Base-by-base conservation (phyloP, 805 yeast species). In the Teunomyces barrocoloradensis region DNA sequence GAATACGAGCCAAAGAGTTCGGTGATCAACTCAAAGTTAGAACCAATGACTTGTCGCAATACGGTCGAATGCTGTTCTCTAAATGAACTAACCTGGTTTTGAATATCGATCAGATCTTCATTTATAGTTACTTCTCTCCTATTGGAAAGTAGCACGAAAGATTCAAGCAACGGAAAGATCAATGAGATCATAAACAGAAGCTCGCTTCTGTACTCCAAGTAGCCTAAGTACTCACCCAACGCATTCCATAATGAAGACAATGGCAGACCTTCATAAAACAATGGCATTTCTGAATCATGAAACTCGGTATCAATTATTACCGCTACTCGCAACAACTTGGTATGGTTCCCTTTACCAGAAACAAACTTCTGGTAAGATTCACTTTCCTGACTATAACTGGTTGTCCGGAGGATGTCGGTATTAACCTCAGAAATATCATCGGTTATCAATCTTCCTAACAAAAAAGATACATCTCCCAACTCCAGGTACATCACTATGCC, bases 1-100 rank as follows among this genome's bases (percentile, higher is more conserved):
- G 94, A 91, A 55, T 94, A 73, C 75, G 90, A 82, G 1, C 96
- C 81, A 61, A 94, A 89, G 12, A 98, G 96, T 0, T 98, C 99
- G 64, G 91, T 86, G 96, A 92, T 88, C 56, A 94, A 74, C 56
- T 90, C 87, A 0, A 97, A 95, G 65, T 89, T 91, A 15, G 85
- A 77, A 52, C 96, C 77, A 23, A 94, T 91, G 94, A 94, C 87
- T 61, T 84, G 89, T 60, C 94, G 94, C 60, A 94, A 73, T 32
- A 89, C 81, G 69, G 85, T 87, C 60, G 87, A 84, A 63, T 91
- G 97, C 53, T 86, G 85, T 53, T 89, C 92, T 1, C 97, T 89
- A 60, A 92, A 91, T 0, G 90, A 78, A 62, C 72, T 78, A 15
- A 77, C 83, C 54, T 86, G 88, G 59, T 78, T 86, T 57, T 80